These are phyloP conservation scores for Globisporangium paddicum DNA, from an alignment of 352 stramenopile genomes.

Conservation along the genomic window DNA sequence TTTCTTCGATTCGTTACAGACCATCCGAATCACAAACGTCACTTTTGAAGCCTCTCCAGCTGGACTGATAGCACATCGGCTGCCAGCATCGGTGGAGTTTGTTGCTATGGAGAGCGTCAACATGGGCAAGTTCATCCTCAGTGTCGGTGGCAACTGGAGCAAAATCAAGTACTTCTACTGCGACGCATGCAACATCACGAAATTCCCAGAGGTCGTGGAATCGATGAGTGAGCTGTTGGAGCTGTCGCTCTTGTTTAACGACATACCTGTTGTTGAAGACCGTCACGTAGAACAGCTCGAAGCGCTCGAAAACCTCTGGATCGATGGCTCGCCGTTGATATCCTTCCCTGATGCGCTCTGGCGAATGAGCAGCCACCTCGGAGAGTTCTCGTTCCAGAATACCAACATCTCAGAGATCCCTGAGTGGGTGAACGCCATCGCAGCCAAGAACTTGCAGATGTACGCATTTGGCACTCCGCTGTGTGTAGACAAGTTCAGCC, in stretches of 20 bases:
- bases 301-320: not conserved
- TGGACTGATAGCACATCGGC: too few species aligned
- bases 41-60: not conserved
- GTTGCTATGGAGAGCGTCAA: not conserved
- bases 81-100: not conserved
- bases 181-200: not conserved
- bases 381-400: slow-evolving; percentile 8
- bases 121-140: not conserved
- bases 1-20: not conserved
- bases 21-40: not conserved
- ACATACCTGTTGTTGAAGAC: not conserved
- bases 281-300: not conserved
- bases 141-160: slow-evolving; percentile 1
- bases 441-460: not conserved
- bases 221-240: slow-evolving; percentile 1
- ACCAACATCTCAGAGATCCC: slow-evolving; percentile 1
- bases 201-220: not conserved
- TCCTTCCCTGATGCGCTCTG: slow-evolving; percentile 3
- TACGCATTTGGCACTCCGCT: slow-evolving; percentile 15
- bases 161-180: slow-evolving; percentile 12
- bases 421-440: not conserved
- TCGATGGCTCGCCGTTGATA: not conserved
- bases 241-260: slow-evolving; percentile 1
- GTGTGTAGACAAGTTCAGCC: slow-evolving; percentile 4
- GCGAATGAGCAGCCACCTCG: not conserved